Percentiles rank a stretch among this genome's conserved stretches.
phyloP scores from a whole-genome alignment of 441 rosid species.

The Populus hybrid region DNA sequence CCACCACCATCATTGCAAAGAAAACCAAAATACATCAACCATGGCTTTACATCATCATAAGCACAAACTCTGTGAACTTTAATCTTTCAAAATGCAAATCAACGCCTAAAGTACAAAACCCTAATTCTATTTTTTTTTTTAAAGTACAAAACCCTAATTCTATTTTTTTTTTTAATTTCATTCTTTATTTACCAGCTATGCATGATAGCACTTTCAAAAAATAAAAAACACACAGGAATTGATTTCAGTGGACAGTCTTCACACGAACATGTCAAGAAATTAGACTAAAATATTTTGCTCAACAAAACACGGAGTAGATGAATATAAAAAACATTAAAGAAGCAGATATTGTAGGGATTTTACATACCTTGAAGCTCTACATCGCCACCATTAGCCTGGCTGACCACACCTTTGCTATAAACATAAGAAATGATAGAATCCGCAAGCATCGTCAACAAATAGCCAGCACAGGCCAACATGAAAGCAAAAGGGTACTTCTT shows the following conservation, averaged over 20 bases:
- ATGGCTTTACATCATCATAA: too few species aligned
- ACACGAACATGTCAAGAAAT: background rate
- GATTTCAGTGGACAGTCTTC: too few species aligned
- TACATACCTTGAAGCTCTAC: slow-evolving; percentile 52
- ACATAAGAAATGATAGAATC: slow-evolving; percentile 53
- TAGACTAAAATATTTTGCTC: background rate
- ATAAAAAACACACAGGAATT: background rate
- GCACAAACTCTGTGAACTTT: too few species aligned
- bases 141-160: too few species aligned
- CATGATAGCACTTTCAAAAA: background rate
- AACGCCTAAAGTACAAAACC: too few species aligned
- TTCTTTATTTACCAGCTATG: too few species aligned
- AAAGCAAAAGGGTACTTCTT: slow-evolving; percentile 75
- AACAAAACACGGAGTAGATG: background rate
- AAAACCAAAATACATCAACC: too few species aligned
- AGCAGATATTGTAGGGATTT: too few species aligned
- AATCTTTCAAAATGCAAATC: too few species aligned
- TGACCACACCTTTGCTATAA: slow-evolving; percentile 34
- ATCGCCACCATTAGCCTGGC: slow-evolving; percentile 27
- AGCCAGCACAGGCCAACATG: slow-evolving; percentile 77
- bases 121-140: too few species aligned
- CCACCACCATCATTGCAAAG: background rate
- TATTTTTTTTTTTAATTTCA: too few species aligned
- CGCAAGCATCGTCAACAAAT: slow-evolving; percentile 67
- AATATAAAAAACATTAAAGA: too few species aligned